Base-by-base conservation (phyloP, 805 yeast species). In the Yamadazyma akitaensis region DNA sequence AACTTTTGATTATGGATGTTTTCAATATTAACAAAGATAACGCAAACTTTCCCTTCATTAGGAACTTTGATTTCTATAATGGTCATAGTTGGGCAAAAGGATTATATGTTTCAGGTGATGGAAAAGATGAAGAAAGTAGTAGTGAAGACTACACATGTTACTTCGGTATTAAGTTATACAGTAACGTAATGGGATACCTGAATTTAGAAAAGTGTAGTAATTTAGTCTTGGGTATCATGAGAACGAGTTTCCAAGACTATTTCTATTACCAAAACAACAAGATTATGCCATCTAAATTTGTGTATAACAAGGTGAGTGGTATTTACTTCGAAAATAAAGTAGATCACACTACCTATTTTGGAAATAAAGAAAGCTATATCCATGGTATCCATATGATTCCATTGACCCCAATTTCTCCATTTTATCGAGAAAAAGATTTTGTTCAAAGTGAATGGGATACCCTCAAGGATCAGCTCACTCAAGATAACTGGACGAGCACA, bases 381-480 rank as follows among this genome's bases (percentile, higher is more conserved):
- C 88, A 85, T 54, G 92, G 92, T 4, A 85, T 85, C 49, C 90
- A 85, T 61, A 85, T 85, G 90, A 59, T 85, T 33, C 91, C 91
- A 18, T 67, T 80, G 25, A 83, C 87, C 0, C 85, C 88, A 0
- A 71, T 74, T 14, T 79, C 85, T 19, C 71, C 83, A 1, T 76
- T 65, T 49, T 71, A 84, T 36, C 73, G 91, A 48, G 62, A 68
- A 14, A 73, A 82, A 1, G 55, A 58, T 12, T 81, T 77, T 61
- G 80, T 77, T 7, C 47, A 58, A 37, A 69, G 78, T 55, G 83
- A 70, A 55, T 65, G 77, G 77, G 56, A 67, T 42, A 2, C 19
- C 8, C 24, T 46, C 19, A 33, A 46, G 28, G 47, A 56, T 50
- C 40, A 49, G 53, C 58, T 64, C 25, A 56, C 56, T 10, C 68